phyloP scores from a whole-genome alignment of 495 filamentous ascomycete genomes.

The Penicillium samsonianum region DNA sequence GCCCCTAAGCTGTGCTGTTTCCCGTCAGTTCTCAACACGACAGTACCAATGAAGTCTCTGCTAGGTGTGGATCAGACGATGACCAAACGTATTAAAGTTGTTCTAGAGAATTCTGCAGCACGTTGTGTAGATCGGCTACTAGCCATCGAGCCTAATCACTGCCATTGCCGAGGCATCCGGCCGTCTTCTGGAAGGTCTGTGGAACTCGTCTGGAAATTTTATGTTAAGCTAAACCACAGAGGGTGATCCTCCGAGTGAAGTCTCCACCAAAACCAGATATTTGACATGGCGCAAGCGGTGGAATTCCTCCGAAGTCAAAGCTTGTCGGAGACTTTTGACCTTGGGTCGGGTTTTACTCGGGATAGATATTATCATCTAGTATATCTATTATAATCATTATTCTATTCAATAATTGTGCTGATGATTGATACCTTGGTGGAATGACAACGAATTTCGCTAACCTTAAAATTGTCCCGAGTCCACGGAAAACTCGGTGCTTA shows the following conservation, averaged over 20 bases:
- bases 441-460: background rate
- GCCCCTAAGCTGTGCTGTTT: slow-evolving; percentile 1
- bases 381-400: no score
- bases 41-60: slow-evolving; percentile 2
- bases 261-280: background rate
- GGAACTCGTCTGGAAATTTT: background rate
- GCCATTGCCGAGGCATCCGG: background rate
- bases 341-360: background rate
- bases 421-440: background rate
- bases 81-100: slow-evolving; percentile 7
- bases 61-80: slow-evolving; percentile 2
- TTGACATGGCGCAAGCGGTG: background rate
- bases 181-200: background rate
- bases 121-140: background rate
- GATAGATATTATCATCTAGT: background rate
- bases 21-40: background rate
- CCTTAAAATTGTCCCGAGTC: background rate
- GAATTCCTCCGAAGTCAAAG: slow-evolving; percentile 4
- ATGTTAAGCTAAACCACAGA: slow-evolving; percentile 3
- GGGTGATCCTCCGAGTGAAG: background rate
- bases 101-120: slow-evolving; percentile 19
- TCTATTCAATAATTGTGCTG: background rate
- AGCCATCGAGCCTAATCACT: background rate
- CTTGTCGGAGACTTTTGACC: slow-evolving; percentile 9
- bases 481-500: background rate